A percentile compares a stretch with the other conserved stretches of the same genome.
phyloP scores from a whole-genome alignment of 768 basidiomycete species.

The Sporobolomyces roseus region DNA sequence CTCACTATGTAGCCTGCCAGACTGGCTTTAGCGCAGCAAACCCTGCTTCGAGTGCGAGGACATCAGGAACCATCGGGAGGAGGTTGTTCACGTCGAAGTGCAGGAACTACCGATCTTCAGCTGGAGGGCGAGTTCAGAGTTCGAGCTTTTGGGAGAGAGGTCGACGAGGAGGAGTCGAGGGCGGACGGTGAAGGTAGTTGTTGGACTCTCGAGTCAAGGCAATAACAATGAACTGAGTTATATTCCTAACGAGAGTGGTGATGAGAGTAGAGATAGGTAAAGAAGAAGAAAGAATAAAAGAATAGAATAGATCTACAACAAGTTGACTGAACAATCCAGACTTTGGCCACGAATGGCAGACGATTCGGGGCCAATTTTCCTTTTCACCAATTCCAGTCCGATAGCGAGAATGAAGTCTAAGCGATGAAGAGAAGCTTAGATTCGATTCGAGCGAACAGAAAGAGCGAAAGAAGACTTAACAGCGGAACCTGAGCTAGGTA shows the following conservation, averaged over 20 bases:
- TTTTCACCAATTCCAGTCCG: too few relatives aligned
- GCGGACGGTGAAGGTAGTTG: neutral
- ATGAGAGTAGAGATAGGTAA: neutral
- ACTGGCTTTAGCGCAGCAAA: too few relatives aligned
- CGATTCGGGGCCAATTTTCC: too few relatives aligned
- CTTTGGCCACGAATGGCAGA: too few relatives aligned
- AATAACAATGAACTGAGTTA: neutral
- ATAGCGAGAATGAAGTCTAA: neutral
- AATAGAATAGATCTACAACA: neutral
- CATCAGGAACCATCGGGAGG: too few relatives aligned
- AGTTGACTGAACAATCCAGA: neutral
- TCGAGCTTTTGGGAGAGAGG: too few relatives aligned
- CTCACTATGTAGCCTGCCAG: too few relatives aligned
- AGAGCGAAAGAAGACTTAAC: neutral
- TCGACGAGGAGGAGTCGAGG: neutral
- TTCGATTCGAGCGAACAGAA: slow-evolving; percentile 1
- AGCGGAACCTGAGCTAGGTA: neutral
- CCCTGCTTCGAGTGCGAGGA: too few relatives aligned
- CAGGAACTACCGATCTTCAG: neutral
- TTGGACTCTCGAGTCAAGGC: neutral
- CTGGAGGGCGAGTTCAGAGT: slow-evolving; percentile 6
- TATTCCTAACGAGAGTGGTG: neutral
- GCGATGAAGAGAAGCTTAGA: neutral
- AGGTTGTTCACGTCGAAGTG: too few relatives aligned
- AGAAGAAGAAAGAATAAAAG: neutral